These are phyloP conservation scores for Venturia carpophila DNA, from an alignment of 2,329 filamentous ascomycete species.

Conservation along the genomic window DNA sequence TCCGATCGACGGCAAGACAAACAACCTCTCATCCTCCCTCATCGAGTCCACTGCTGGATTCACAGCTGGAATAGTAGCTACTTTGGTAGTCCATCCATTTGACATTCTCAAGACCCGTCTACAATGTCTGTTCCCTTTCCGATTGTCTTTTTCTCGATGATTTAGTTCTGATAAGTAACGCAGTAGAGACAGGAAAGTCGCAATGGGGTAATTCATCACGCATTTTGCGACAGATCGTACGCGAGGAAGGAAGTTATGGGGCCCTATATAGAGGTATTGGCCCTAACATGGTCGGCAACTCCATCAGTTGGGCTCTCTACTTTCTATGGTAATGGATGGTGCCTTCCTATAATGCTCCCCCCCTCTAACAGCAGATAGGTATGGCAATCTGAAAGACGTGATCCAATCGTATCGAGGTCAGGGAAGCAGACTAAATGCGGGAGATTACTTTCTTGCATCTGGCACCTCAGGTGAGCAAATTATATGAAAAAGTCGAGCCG, in stretches of 20 bases:
- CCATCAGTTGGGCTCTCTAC: slow-evolving; percentile 82
- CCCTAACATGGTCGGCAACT: slow-evolving; percentile 87
- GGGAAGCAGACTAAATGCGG: slow-evolving; percentile 44
- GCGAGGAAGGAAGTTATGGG: slow-evolving; percentile 49
- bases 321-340: slow-evolving; percentile 55
- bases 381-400: slow-evolving; percentile 51
- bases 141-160: background rate
- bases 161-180: slow-evolving; percentile 6
- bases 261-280: slow-evolving; percentile 84
- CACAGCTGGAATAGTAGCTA: slow-evolving; percentile 78
- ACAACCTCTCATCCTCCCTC: slow-evolving; percentile 61
- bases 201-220: slow-evolving; percentile 46
- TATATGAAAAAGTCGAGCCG: slow-evolving; percentile 1
- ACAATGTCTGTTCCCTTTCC: slow-evolving; percentile 54
- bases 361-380: slow-evolving; percentile 28
- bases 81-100: slow-evolving; percentile 80
- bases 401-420: slow-evolving; percentile 37
- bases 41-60: slow-evolving; percentile 88
- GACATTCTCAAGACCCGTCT: slow-evolving; percentile 96
- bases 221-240: slow-evolving; percentile 45
- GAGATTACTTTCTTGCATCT: slow-evolving; percentile 76
- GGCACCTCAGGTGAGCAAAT: slow-evolving; percentile 46
- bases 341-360: background rate
- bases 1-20: slow-evolving; percentile 37
- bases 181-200: slow-evolving; percentile 29